phyloP scores from a whole-genome alignment of 2,329 filamentous ascomycete species.

The Hymenoscyphus fructigenus region DNA sequence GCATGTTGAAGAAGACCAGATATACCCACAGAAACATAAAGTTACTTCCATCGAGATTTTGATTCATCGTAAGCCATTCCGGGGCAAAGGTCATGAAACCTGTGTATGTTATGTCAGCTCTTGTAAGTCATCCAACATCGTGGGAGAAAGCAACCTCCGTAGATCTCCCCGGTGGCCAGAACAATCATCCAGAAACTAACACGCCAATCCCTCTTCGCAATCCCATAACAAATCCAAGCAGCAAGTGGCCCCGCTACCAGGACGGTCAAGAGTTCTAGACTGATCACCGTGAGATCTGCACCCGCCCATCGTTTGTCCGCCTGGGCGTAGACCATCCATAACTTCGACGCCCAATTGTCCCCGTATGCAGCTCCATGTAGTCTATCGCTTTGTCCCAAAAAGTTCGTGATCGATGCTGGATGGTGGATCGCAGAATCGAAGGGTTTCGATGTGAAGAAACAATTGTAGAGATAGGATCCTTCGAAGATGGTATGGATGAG shows the following conservation, averaged over 20 bases:
- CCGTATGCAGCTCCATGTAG: conserved; percentile 57
- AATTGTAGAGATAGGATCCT: conserved; percentile 89
- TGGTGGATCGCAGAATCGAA: conserved; percentile 40
- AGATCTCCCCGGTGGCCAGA: conserved; percentile 64
- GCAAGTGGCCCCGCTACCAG: conserved; percentile 61
- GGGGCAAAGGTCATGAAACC: conserved; percentile 72
- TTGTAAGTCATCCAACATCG: background rate
- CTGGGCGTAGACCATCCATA: conserved; percentile 69
- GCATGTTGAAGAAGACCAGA: conserved; percentile 65
- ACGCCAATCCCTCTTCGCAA: conserved; percentile 53
- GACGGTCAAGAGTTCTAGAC: conserved; percentile 65
- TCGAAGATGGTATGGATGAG: conserved; percentile 91
- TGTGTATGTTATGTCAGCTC: conserved; percentile 30
- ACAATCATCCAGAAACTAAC: conserved; percentile 63
- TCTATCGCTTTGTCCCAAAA: conserved; percentile 47
- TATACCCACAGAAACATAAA: conserved; percentile 65
- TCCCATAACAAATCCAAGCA: conserved; percentile 58
- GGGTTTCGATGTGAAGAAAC: conserved; percentile 71
- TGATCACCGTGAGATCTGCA: conserved; percentile 61
- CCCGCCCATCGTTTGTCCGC: conserved; percentile 65
- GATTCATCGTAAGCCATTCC: conserved; percentile 63
- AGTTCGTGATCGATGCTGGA: conserved; percentile 41
- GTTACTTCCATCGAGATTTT: conserved; percentile 64
- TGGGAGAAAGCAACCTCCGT: conserved; percentile 50
- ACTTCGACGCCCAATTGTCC: conserved; percentile 52